phyloP scores from a whole-genome alignment of 2,329 filamentous ascomycete genomes.

The Colletotrichum musicola region DNA sequence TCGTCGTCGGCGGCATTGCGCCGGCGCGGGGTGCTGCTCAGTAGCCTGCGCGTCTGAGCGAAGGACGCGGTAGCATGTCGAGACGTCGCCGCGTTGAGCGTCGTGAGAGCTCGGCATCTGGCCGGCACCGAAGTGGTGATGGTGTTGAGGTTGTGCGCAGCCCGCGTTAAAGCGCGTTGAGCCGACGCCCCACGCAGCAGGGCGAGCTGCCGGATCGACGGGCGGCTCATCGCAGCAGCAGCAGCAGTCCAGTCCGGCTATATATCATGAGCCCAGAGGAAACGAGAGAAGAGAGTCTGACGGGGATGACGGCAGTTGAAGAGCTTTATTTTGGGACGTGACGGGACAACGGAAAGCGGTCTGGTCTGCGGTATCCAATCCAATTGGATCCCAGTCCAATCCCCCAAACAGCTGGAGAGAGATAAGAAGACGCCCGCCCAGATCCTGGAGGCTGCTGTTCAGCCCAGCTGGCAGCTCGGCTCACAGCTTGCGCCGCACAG shows the following conservation, averaged over 20 bases:
- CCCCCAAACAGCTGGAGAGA: constrained; percentile 3
- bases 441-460: too few species aligned
- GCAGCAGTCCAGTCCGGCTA: neutral
- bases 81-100: constrained; percentile 2
- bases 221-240: constrained; percentile 27
- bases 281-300: neutral
- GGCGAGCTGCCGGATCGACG: constrained; percentile 33
- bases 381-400: too few species aligned
- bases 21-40: constrained; percentile 29
- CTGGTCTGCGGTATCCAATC: constrained; percentile 2
- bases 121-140: neutral
- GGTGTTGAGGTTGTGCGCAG: neutral
- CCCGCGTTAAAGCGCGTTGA: constrained; percentile 37
- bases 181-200: constrained; percentile 34
- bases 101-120: constrained; percentile 6
- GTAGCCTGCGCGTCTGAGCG: neutral
- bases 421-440: constrained; percentile 15
- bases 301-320: neutral
- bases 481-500: neutral
- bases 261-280: neutral
- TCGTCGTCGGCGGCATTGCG: constrained; percentile 46
- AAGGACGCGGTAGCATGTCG: neutral
- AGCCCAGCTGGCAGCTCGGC: too few species aligned
- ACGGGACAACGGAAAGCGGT: constrained; percentile 18
- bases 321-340: constrained; percentile 8